Conservation (phyloP, 2,329 filamentous ascomycete genomes). For the Trichophyton benhamiae region DNA sequence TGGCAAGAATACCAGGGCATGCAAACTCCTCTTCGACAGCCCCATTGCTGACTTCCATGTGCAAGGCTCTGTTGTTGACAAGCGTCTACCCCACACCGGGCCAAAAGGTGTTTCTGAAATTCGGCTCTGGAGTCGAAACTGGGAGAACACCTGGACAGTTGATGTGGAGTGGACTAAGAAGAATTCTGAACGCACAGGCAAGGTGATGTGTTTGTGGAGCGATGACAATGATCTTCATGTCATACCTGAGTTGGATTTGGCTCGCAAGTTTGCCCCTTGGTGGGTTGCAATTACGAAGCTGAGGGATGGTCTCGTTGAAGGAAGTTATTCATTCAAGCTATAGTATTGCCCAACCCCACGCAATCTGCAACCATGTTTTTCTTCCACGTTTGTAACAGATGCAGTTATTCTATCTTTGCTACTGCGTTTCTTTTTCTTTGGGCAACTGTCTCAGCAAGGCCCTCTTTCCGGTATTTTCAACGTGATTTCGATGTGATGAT, state of each 20-base stretch:
- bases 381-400: neutral
- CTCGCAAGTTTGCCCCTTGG: constrained; percentile 58
- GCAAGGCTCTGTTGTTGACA: constrained; percentile 44
- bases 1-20: constrained; percentile 65
- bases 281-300: constrained; percentile 72
- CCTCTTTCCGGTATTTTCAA: neutral
- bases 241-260: constrained; percentile 76
- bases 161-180: constrained; percentile 52
- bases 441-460: neutral
- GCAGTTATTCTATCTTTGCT: neutral
- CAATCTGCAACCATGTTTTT: neutral
- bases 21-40: constrained; percentile 59
- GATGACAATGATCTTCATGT: constrained; percentile 60
- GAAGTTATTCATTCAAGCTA: constrained; percentile 50
- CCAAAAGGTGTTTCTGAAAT: constrained; percentile 54
- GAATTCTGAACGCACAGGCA: constrained; percentile 44
- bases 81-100: constrained; percentile 53
- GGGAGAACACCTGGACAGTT: constrained; percentile 64
- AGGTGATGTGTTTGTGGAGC: constrained; percentile 71
- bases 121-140: constrained; percentile 70
- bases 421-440: neutral
- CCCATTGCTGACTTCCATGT: constrained; percentile 55
- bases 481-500: neutral
- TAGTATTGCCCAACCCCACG: neutral
- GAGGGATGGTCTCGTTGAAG: constrained; percentile 68